Conservation (phyloP, 148 eudicot genomes). For the Arbutus unedo region DNA sequence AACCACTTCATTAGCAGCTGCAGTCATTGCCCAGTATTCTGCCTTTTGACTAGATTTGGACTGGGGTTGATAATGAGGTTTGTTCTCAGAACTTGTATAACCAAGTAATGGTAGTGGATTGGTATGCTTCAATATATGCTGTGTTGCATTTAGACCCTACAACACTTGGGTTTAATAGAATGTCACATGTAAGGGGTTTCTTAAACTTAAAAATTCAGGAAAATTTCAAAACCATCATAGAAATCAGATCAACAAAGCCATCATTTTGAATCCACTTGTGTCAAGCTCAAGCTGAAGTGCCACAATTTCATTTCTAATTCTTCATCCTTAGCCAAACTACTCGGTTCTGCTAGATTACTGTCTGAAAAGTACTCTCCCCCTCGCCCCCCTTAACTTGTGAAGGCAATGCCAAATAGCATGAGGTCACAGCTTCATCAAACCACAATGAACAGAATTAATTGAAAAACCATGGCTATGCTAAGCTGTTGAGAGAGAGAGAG, state of each 20-base stretch:
- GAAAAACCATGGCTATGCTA: neutral
- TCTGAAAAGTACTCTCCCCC: slow-evolving; percentile 65
- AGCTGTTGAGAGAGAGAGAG: too few relatives aligned
- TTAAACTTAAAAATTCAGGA: neutral
- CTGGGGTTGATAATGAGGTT: neutral
- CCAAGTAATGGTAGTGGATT: neutral
- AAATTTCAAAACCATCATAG: neutral
- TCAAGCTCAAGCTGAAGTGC: slow-evolving; percentile 66
- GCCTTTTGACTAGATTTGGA: too few relatives aligned
- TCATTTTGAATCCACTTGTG: slow-evolving; percentile 11
- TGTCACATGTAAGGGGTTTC: neutral
- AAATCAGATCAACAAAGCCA: neutral
- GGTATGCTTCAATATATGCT: neutral
- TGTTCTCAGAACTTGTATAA: neutral
- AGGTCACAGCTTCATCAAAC: slow-evolving; percentile 61
- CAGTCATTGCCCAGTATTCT: too few relatives aligned
- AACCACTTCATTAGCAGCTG: too few relatives aligned
- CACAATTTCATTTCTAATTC: slow-evolving; percentile 58
- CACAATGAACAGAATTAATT: neutral
- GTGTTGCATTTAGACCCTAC: neutral
- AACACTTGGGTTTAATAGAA: too few relatives aligned
- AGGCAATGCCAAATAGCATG: neutral
- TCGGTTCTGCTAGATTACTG: slow-evolving; percentile 49
- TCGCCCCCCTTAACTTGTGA: slow-evolving; percentile 25
- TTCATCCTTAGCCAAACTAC: slow-evolving; percentile 34